Evolutionary conservation across 805 yeast genomes (phyloP).

Genomic region (Candida palmyrensis): DNA sequence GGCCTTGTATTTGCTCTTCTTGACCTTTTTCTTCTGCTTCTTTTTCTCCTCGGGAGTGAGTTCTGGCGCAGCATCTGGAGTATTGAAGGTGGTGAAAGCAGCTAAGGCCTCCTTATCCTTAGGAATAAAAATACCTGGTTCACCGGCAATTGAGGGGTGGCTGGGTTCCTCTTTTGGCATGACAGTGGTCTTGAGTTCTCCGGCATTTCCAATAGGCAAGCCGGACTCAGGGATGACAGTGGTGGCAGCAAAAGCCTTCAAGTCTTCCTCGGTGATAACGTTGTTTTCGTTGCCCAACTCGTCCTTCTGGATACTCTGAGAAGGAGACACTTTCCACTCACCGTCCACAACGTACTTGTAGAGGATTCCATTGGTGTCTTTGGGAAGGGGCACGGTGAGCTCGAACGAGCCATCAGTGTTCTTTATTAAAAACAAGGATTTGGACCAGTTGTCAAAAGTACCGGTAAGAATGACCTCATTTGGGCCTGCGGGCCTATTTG

Average conservation of each 20-base stretch:
- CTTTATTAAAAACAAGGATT: constrained; percentile 55
- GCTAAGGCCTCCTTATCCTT: constrained; percentile 56
- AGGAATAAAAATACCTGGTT: constrained; percentile 73
- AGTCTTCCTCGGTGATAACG: constrained; percentile 34
- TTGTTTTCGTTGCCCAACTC: constrained; percentile 50
- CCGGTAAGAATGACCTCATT: constrained; percentile 63
- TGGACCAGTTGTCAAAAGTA: constrained; percentile 62
- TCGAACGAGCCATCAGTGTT: constrained; percentile 57
- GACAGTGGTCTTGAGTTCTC: constrained; percentile 28
- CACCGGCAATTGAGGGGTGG: constrained; percentile 46
- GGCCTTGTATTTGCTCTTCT: constrained; percentile 38
- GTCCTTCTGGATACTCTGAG: constrained; percentile 41
- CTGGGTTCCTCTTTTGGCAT: constrained; percentile 28
- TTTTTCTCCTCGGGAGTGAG: constrained; percentile 31
- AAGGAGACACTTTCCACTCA: constrained; percentile 46
- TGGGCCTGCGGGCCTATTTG: constrained; percentile 41
- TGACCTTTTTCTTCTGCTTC: constrained; percentile 40
- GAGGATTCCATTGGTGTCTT: constrained; percentile 35
- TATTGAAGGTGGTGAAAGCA: constrained; percentile 52
- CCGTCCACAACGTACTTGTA: constrained; percentile 71
- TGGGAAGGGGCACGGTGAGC: constrained; percentile 50
- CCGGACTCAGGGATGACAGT: constrained; percentile 29
- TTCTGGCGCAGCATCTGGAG: constrained; percentile 8
- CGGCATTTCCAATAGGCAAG: constrained; percentile 7
- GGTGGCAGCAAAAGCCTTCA: constrained; percentile 16